Evolutionary conservation across 192 early-diverging fungal genomes (phyloP), one percentile per base, ranked within the genome.

Genomic region (Chytriomyces sp.): DNA sequence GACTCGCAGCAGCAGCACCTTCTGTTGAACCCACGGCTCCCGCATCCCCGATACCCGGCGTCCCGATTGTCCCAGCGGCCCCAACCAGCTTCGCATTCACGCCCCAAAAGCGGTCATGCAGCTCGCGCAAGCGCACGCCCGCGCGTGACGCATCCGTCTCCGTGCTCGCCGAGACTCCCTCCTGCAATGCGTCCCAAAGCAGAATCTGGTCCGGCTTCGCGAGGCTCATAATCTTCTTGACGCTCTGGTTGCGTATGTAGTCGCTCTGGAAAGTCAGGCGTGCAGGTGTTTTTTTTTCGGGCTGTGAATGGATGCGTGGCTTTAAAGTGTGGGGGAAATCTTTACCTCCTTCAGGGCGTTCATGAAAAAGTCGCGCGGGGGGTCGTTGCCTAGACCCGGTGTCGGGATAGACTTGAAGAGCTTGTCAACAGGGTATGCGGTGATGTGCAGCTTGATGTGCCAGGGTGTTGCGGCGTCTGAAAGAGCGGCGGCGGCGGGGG

Each of bases 211-310:
- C 93, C 30, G 84, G 77, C 68, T 92, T 93, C 30, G 91, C 88
- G 76, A 96, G 71, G 28, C 89, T 89, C 93, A 96, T 94, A 25
- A 93, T 90, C 52, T 88, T 84, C 76, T 94, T 94, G 4, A 90
- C 93, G 22, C 86, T 89, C 39, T 91, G 91, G 75, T 91, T 87
- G 37, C 93, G 86, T 25, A 94, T 81, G 77, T 88, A 94, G 73
- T 96, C 94, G 1, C 92, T 86, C 89, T 92, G 61, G 10, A 65
- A 39, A 22, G 12, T 10, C 2, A 2, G 36, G 54, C 52, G 32
- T 2, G 68, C n/a, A 19, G 53, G 6, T 64, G 65, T n/a, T n/a
- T n/a, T n/a, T 25, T 25, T 25, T 12, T 49, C 36, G 56, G 73
- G 5, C n/a, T 4, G 59, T 2, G 8, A 54, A 8, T 22, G 52